Evolutionary conservation across 1,139 yeast genomes (phyloP).

Genomic region (Suhomyces terraborum): DNA sequence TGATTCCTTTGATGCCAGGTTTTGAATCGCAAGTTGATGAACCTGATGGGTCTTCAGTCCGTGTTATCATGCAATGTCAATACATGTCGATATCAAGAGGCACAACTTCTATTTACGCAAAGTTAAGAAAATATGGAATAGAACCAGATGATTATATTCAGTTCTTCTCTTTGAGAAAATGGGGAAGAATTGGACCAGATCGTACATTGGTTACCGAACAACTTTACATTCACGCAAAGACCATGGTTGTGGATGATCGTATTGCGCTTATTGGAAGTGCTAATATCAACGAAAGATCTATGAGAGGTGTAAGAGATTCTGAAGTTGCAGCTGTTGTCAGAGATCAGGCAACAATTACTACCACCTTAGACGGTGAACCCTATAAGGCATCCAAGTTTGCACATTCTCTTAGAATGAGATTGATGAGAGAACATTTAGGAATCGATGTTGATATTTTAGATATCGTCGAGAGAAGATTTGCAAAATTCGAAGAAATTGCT

Average conservation of each 20-base stretch:
- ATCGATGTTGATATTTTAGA: conserved; percentile 89
- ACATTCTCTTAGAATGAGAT: conserved; percentile 80
- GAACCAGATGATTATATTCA: conserved; percentile 90
- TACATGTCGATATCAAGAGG: conserved; percentile 93
- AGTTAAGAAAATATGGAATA: conserved; percentile 75
- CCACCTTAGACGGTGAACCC: conserved; percentile 80
- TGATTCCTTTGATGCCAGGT: conserved; percentile 97
- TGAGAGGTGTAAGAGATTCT: conserved; percentile 91
- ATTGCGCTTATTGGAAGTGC: conserved; percentile 96
- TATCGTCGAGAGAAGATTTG: conserved; percentile 74
- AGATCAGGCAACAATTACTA: conserved; percentile 73
- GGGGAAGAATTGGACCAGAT: conserved; percentile 89
- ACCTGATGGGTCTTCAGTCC: conserved; percentile 89
- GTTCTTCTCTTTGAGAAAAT: conserved; percentile 87
- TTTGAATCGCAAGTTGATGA: conserved; percentile 92
- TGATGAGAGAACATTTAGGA: conserved; percentile 97
- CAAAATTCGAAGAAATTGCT: conserved; percentile 60
- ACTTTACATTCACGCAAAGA: conserved; percentile 89
- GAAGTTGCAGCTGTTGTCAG: conserved; percentile 89
- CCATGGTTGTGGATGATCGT: conserved; percentile 91
- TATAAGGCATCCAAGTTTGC: conserved; percentile 86
- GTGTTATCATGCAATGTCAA: conserved; percentile 97
- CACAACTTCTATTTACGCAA: conserved; percentile 82
- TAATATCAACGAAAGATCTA: conserved; percentile 91
- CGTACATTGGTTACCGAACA: conserved; percentile 84